Base-by-base conservation (phyloP, 2,329 filamentous ascomycete genomes). In the Sarocladium brachiariae region DNA sequence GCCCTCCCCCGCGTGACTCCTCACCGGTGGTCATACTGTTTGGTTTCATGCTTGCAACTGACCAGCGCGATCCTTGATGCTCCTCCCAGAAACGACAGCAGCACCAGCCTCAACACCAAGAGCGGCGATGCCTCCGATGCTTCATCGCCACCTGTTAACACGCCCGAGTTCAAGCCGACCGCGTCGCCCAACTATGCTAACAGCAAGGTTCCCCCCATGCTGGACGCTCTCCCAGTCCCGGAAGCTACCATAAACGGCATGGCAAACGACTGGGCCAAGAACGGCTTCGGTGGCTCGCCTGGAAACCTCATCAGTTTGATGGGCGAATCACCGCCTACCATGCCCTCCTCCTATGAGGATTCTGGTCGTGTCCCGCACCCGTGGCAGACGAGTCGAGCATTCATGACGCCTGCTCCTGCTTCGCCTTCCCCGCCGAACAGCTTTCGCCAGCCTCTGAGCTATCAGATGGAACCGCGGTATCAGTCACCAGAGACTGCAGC, bases 251-350 rank as follows among this genome's bases (percentile, higher is more conserved):
- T 70, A 7, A 70, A 71, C 41, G 75, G 72, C 58, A 68, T 72
- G 60, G 65, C 64, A 50, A 70, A 69, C 57, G 72, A 75, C 57
- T 77, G 73, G 72, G 61, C 66, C 54, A 65, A 68, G 49, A 61
- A 49, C 16, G 51, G 64, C 52, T 66, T 77, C 53, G 71, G 70
- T 31, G 71, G 72, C 52, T 77, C 75, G n/a, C 75, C 75, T n/a
- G 69, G 72, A 48, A 77, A 77, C 53, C 65, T 77, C 51, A 75
- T 77, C 55, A 75, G 68, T 59, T 60, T 77, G 52, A 68, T 69
- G 61, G 73, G 73, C 50, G 75, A 78, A 55, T 78, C 75, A 19
- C 75, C 75, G 45, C 75, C 75, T 2, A 77, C 73, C 16, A 73
- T 74, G 43, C 74, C 74, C 14, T 77, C 74, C 18, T 77, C 74